Evolutionary conservation across 768 basidiomycete genomes (phyloP), one percentile per base, ranked within the genome.

Genomic region (Amanita thiersii): DNA sequence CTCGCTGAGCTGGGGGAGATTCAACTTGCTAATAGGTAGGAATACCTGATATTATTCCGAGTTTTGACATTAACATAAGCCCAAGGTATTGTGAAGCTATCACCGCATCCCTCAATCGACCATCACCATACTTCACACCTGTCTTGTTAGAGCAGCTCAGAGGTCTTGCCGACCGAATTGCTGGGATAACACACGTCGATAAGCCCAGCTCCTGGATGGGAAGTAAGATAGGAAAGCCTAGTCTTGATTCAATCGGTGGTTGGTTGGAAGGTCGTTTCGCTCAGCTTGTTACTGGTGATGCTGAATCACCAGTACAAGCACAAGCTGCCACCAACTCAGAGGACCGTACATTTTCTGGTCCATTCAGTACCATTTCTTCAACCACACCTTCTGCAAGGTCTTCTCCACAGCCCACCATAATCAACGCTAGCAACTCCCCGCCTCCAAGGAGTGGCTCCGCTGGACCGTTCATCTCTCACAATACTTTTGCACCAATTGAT

Each of bases 221-320:
- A 9, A 72, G 77, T n/a, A 92, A 89, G 57, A 69, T 93, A 48
- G 72, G 80, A 25, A 91, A 93, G 52, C 92, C 96, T 2, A 94
- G 87, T 46, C 70, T 98, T 34, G 92, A 97, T 57, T 82, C 81
- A 24, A 78, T 98, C 37, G 86, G 92, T 19, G 83, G 80, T 32
- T 97, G 92, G 84, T 70, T 98, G 18, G 94, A 91, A 61, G 85
- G 87, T 9, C 77, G 86, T 12, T 77, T 99, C 54, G 90, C 90
- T 11, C 93, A 93, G 56, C 81, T 99, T 51, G 91, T 99, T 46
- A 88, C 93, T 6, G 96, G 94, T 2, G 92, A 96, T 39, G 75
- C 69, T n/a, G 85, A 85, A 7, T 64, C 66, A 11, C 60, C 72
- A 8, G 53, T 57, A 4, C 58, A 58, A 9, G 66, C 62, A 26